A percentile compares a stretch with the other conserved stretches of the same genome.
Conservation (phyloP, 2,329 filamentous ascomycete species). For the Colletotrichum tabaci region DNA sequence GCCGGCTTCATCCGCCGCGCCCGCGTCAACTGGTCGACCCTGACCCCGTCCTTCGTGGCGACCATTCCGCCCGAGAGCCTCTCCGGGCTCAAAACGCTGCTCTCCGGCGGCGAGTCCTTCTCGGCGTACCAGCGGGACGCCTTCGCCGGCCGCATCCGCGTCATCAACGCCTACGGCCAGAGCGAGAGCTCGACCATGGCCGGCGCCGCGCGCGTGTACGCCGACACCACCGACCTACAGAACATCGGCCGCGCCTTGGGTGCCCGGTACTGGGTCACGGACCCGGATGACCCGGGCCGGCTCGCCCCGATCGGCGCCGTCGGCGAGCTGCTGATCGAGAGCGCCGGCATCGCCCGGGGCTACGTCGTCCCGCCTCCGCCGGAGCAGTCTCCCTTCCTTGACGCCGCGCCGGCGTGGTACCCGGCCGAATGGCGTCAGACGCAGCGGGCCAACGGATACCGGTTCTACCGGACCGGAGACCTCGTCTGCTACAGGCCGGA, state of each 20-base stretch:
- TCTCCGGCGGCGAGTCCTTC: constrained; percentile 46
- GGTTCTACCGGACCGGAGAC: constrained; percentile 38
- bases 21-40: constrained; percentile 66
- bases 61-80: constrained; percentile 55
- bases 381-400: constrained; percentile 14
- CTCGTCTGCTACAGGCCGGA: constrained; percentile 13
- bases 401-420: constrained; percentile 8
- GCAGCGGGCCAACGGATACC: background rate
- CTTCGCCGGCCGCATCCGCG: constrained; percentile 26
- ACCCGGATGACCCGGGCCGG: background rate
- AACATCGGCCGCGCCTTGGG: constrained; percentile 20
- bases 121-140: constrained; percentile 43
- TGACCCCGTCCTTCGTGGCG: constrained; percentile 71
- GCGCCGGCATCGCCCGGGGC: constrained; percentile 11
- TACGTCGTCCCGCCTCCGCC: constrained; percentile 15
- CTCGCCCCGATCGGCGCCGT: constrained; percentile 21
- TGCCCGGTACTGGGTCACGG: constrained; percentile 7
- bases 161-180: constrained; percentile 48
- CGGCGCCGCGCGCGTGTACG: background rate
- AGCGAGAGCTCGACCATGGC: constrained; percentile 44
- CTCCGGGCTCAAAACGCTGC: constrained; percentile 55
- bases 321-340: constrained; percentile 24
- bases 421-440: constrained; percentile 5
- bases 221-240: constrained; percentile 11
- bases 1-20: constrained; percentile 63